Base-by-base conservation (phyloP, 1,139 yeast species). In the Candida smagusa region DNA sequence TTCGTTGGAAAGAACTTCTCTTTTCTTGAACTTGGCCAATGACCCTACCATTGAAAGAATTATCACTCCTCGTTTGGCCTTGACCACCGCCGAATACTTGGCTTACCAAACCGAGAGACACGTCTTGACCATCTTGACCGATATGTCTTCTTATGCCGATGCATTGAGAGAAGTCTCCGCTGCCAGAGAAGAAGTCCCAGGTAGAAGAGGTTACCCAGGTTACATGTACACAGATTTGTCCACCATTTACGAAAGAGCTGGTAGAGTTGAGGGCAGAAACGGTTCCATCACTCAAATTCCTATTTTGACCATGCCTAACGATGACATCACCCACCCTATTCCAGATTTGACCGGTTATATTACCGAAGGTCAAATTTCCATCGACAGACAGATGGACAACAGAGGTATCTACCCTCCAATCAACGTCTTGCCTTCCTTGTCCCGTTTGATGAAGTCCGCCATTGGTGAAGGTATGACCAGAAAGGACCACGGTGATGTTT, bases 151-250 rank as follows among this genome's bases (percentile, higher is more conserved):
- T 12, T 92, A 92, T 64, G 99, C 99, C 28, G 99, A 92, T 67
- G 99, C 99, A 30, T 77, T 92, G 61, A 90, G 99, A 81, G 99
- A 92, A 74, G 98, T 92, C 38, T 89, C 97, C 44, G 98, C 99
- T 45, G 99, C 99, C 36, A 87, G 99, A 78, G 99, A 92, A 73
- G 99, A 92, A 73, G 99, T 92, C 34, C 99, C 99, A 59, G 99
- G 99, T 77, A 89, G 99, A 80, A 89, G 99, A 82, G 99, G 99
- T 75, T 92, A 92, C 70, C 99, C 99, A 48, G 99, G 99, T 85
- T 92, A 92, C 68, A 92, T 92, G 99, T 92, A 92, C 73, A 92
- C 99, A 36, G 98, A 92, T 83, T 87, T 92, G 75, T 86, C 97
- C 39, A 92, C 97, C 44, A 89, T 92, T 59, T 92, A 92, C 66